Base-by-base conservation (phyloP, 805 yeast species). In the Candida coleopterorum region DNA sequence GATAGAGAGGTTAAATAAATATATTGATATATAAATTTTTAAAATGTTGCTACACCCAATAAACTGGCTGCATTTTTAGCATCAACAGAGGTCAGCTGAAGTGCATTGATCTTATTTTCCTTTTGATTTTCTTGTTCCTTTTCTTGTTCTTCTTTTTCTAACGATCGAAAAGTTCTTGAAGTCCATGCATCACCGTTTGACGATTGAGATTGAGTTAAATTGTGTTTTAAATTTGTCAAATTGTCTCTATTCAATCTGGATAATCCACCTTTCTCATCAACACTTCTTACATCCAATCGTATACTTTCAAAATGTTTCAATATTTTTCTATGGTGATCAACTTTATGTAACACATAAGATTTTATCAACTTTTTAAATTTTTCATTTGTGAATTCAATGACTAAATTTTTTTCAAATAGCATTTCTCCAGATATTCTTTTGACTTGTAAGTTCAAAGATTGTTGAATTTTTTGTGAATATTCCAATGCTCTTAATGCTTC, bases 281-380 rank as follows among this genome's bases (percentile, higher is more conserved):
- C 85, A 7, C 77, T 70, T 38, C 95, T 69, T 9, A 85, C 81
- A 45, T 84, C 93, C 3, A 74, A 61, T 40, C 90, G 74, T 40
- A 77, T 78, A 46, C 71, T 75, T 52, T 81, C 95, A 64, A 94
- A 70, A 25, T 82, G 71, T 38, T 78, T 73, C 35, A 93, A 68
- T 34, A 84, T 79, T 49, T 85, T 81, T 29, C 97, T 74, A 62
- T 89, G 96, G 46, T 80, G 85, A 41, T 87, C 95, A 29, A 93
- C 88, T 48, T 79, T 79, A 44, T 79, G 77, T 44, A 84, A 62
- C 0, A 87, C 75, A 44, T 72, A 78, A 30, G 68, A 72, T 41
- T 77, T 78, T 32, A 90, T 63, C 17, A 76, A 60, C 15, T 58
- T 57, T 41, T 69, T 70, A 25, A 87, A 50, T 50, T 74, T 77